phyloP scores from a whole-genome alignment of 306 rosid genomes.

The Cucurbita argyrosperma region DNA sequence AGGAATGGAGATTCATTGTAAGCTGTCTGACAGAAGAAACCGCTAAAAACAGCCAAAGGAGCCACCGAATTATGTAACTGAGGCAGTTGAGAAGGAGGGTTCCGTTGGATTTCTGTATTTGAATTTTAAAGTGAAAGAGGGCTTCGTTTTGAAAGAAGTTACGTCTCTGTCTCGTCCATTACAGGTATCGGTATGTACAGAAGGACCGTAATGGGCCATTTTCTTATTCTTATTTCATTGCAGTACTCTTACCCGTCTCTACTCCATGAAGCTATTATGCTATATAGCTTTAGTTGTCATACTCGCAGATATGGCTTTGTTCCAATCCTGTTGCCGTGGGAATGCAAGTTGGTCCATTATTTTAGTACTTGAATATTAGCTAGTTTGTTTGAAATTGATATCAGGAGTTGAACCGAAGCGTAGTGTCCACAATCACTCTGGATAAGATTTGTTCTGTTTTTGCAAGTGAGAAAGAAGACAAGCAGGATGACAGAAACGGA shows the following conservation, averaged over 20 bases:
- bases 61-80: background rate
- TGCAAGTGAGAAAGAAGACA: background rate
- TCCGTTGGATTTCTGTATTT: background rate
- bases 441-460: background rate
- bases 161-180: background rate
- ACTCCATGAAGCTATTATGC: background rate
- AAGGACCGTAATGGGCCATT: background rate
- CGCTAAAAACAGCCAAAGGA: background rate
- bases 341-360: background rate
- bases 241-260: background rate
- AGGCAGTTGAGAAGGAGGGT: background rate
- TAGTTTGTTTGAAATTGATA: background rate
- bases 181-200: background rate
- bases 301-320: background rate
- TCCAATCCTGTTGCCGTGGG: background rate
- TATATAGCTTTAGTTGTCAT: background rate
- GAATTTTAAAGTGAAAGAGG: background rate
- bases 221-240: background rate
- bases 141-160: background rate
- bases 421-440: slow-evolving; percentile 1
- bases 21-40: background rate
- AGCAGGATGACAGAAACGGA: background rate
- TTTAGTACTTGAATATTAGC: background rate
- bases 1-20: background rate
- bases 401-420: background rate